Conservation (phyloP, 164 flowering plant species). For the Paratinospora sagittata region DNA sequence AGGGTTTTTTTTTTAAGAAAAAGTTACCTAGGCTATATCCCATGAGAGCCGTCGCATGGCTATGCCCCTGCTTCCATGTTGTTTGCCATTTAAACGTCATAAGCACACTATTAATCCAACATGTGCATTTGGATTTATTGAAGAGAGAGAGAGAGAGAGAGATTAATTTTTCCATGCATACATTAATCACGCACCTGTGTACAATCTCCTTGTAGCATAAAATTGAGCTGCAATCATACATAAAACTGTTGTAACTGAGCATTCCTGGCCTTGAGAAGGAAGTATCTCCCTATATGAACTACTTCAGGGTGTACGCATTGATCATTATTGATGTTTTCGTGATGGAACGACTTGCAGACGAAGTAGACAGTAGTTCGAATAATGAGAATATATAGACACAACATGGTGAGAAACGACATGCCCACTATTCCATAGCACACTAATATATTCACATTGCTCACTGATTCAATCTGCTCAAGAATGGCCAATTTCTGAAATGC, state of each 20-base stretch:
- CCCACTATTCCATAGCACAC: slow-evolving; percentile 19
- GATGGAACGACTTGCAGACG: slow-evolving; percentile 54
- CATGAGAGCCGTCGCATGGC: too few species aligned
- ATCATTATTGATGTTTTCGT: slow-evolving; percentile 45
- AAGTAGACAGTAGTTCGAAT: slow-evolving; percentile 42
- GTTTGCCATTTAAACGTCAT: too few species aligned
- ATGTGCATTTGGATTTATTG: too few species aligned
- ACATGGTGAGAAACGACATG: slow-evolving; percentile 19
- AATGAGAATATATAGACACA: slow-evolving; percentile 30
- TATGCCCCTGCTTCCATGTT: too few species aligned
- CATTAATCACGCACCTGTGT: too few species aligned
- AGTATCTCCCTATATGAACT: slow-evolving; percentile 47
- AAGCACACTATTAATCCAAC: too few species aligned
- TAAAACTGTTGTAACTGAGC: slow-evolving; percentile 40
- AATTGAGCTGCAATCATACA: slow-evolving; percentile 18
- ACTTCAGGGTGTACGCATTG: slow-evolving; percentile 42
- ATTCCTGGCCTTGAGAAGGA: slow-evolving; percentile 35
- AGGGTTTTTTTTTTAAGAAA: too few species aligned
- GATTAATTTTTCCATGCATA: too few species aligned
- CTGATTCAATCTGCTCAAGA: slow-evolving; percentile 3
- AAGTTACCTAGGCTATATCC: too few species aligned
- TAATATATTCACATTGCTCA: slow-evolving; percentile 3
- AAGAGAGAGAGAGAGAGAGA: too few species aligned
- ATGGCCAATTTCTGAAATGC: slow-evolving; percentile 31
- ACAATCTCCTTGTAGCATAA: too few species aligned